Base-by-base conservation (phyloP, 2,329 filamentous ascomycete genomes). In the Ceratocystis cubensis region DNA sequence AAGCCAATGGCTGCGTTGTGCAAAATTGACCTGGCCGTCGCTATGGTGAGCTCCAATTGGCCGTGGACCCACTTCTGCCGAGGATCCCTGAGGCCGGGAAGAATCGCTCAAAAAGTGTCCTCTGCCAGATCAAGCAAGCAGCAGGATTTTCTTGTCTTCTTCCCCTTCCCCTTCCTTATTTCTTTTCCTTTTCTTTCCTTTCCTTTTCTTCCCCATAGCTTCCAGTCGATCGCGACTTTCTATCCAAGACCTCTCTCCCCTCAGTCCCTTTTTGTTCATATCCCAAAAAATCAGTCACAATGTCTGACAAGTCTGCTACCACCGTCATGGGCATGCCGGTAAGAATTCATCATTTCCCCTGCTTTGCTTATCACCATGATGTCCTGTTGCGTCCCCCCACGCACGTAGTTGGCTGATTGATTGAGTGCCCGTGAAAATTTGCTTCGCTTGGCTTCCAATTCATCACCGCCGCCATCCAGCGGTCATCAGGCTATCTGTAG, bases 281-380 rank as follows among this genome's bases (percentile, higher is more conserved):
- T 59, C 63, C 33, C 37, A n/a, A 33, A 61, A 56, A 67, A 65
- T 45, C 59, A 61, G 65, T 64, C 67, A 69, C 41, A 62, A 69
- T 69, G 67, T 69, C 67, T 67, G 66, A 69, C 50, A 67, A 69
- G 63, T 50, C 64, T 64, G 46, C 64, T 67, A 44, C n/a, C 64
- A 66, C 66, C 66, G 37, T 69, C 53, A 46, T 69, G 67, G 67
- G 67, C 67, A 67, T 69, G 63, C 67, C 67, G 65, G 67, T 69
- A 69, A 69, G 67, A 45, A 28, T 41, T 41, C 37, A 41, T 53
- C 15, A 41, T 41, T 57, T 41, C 37, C 37, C 37, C 37, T 30
- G 25, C 7, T 61, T 62, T 41, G 44, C 30, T 46, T 25, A 62
- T 46, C 45, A 17, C 20, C 37, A 53, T 22, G 48, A 64, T 46